A percentile compares a stretch with the other conserved stretches of the same genome.
Evolutionary conservation across 2,329 filamentous ascomycete genomes (phyloP).

Genomic region (Aspergillus sp.): DNA sequence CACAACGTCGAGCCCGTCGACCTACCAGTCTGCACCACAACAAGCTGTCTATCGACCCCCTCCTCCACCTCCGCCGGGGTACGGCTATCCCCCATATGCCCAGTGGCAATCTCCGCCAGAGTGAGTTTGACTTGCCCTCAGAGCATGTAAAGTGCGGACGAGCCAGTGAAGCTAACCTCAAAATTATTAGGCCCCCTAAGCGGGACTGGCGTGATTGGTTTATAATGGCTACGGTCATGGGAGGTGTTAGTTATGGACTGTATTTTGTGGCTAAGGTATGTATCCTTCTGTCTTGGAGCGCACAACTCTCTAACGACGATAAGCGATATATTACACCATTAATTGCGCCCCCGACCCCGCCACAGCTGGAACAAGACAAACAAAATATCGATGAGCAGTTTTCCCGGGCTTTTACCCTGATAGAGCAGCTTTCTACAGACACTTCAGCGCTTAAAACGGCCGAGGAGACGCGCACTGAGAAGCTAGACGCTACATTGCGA

Average conservation of each 20-base stretch:
- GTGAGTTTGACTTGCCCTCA: constrained; percentile 39
- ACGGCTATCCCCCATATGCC: constrained; percentile 57
- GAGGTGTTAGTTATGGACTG: constrained; percentile 84
- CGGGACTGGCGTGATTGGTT: constrained; percentile 99
- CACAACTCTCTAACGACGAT: constrained; percentile 20
- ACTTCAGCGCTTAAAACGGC: constrained; percentile 85
- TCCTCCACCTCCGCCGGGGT: constrained; percentile 49
- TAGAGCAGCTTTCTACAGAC: constrained; percentile 90
- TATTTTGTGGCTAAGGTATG: constrained; percentile 84
- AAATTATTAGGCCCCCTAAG: constrained; percentile 60
- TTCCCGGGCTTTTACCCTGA: constrained; percentile 83
- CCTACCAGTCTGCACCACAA: constrained; percentile 50
- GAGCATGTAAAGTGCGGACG: neutral
- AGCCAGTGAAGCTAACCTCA: constrained; percentile 6
- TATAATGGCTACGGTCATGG: constrained; percentile 96
- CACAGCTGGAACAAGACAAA: constrained; percentile 94
- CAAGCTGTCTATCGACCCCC: constrained; percentile 45
- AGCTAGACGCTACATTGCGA: constrained; percentile 76
- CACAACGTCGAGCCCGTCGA: constrained; percentile 54
- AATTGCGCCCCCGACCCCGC: constrained; percentile 89
- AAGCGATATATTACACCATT: constrained; percentile 89
- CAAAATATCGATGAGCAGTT: constrained; percentile 90
- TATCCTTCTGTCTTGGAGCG: neutral
- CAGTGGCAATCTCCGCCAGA: constrained; percentile 61
- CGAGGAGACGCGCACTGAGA: constrained; percentile 81